phyloP scores from a whole-genome alignment of 2,329 filamentous ascomycete species.

The Penicillium sp. region DNA sequence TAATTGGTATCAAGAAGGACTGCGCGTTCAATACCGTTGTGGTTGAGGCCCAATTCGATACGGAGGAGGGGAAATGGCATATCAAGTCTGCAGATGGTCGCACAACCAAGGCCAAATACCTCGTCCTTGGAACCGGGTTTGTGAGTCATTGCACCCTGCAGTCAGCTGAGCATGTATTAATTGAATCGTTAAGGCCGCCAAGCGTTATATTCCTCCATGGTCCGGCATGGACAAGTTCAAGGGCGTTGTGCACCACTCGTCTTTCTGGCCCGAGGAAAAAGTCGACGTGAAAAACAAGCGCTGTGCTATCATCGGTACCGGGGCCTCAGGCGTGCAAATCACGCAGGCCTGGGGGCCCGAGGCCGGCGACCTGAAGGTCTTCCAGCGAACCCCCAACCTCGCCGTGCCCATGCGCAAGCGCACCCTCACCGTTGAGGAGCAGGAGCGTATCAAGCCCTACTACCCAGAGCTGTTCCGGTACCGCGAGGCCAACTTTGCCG shows the following conservation, averaged over 20 bases:
- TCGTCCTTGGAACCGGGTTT: slow-evolving; percentile 51
- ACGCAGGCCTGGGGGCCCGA: slow-evolving; percentile 59
- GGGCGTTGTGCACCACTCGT: slow-evolving; percentile 56
- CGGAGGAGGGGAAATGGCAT: slow-evolving; percentile 41
- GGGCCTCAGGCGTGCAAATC: slow-evolving; percentile 57
- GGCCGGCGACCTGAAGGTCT: slow-evolving; percentile 57
- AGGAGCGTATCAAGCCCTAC: slow-evolving; percentile 46
- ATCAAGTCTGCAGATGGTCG: slow-evolving; percentile 45
- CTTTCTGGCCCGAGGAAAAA: slow-evolving; percentile 53
- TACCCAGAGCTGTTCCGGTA: slow-evolving; percentile 55
- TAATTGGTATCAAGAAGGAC: slow-evolving; percentile 46
- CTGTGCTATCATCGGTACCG: slow-evolving; percentile 57
- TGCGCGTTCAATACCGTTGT: slow-evolving; percentile 49
- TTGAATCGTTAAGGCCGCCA: slow-evolving; percentile 28
- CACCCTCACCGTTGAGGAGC: slow-evolving; percentile 51
- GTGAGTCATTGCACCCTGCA: slow-evolving; percentile 8
- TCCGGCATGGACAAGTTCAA: slow-evolving; percentile 46
- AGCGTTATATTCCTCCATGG: slow-evolving; percentile 44
- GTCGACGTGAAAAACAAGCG: slow-evolving; percentile 50
- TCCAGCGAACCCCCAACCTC: slow-evolving; percentile 67
- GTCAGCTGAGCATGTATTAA: not conserved
- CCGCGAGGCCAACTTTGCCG: slow-evolving; percentile 56
- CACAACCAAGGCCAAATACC: slow-evolving; percentile 42
- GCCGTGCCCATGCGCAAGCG: slow-evolving; percentile 61
- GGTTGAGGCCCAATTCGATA: slow-evolving; percentile 43